Conservation (phyloP, 148 eudicot genomes). For the Bassia scoparia region DNA sequence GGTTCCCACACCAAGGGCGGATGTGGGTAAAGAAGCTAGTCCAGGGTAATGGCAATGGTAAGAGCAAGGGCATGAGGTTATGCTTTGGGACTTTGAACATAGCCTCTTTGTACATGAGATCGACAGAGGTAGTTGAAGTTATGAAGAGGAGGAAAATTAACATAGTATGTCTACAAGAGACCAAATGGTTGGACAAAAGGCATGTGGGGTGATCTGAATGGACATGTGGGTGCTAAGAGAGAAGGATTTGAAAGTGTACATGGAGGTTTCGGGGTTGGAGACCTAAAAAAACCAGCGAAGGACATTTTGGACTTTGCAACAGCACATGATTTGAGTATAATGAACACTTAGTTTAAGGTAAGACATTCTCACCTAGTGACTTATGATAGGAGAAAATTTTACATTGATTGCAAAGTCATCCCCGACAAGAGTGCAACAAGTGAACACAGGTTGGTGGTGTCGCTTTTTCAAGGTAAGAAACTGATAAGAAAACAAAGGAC, state of each 20-base stretch:
- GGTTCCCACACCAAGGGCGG: not conserved
- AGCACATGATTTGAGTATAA: not conserved
- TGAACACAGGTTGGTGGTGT: not conserved
- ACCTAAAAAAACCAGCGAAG: not conserved
- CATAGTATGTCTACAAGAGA: not conserved
- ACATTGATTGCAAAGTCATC: not conserved
- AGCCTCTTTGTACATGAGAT: not conserved
- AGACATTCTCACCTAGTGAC: not conserved
- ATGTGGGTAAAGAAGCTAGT: not conserved
- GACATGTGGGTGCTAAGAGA: not conserved
- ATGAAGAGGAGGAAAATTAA: not conserved
- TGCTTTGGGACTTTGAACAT: not conserved
- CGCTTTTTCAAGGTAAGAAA: not conserved
- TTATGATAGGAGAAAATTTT: not conserved
- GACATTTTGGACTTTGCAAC: not conserved
- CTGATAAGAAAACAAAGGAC: too few species aligned
- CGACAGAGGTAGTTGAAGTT: not conserved
- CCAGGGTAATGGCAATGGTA: not conserved
- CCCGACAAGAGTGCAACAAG: not conserved
- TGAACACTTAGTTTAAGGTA: slow-evolving; percentile 1
- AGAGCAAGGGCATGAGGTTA: not conserved
- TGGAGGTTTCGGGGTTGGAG: not conserved
- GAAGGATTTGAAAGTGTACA: not conserved
- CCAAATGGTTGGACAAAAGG: not conserved
- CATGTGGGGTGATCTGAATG: not conserved